Evolutionary conservation across 164 flowering plant species (phyloP).

Genomic region (Stephania yunnanensis): DNA sequence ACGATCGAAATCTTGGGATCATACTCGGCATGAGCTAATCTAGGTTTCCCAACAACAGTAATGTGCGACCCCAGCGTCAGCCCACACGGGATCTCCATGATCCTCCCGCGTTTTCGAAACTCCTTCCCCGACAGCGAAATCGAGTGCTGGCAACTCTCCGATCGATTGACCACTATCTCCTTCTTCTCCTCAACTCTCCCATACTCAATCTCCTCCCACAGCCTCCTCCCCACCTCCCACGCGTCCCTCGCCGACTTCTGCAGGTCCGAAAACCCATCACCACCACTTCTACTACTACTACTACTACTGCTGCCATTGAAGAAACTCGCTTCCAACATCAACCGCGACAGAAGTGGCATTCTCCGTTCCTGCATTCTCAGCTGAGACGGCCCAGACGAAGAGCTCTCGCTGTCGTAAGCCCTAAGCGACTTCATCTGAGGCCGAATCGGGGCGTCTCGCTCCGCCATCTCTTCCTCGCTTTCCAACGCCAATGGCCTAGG

Average conservation of each 20-base stretch:
- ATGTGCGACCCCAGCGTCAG: slow-evolving; percentile 45
- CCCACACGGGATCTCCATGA: slow-evolving; percentile 30
- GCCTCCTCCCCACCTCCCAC: slow-evolving; percentile 28
- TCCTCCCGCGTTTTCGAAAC: slow-evolving; percentile 20
- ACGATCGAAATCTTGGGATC: slow-evolving; percentile 40
- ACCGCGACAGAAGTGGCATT: slow-evolving; percentile 36
- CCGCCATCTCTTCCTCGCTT: slow-evolving; percentile 25
- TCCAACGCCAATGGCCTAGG: slow-evolving; percentile 22
- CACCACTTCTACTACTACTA: no score
- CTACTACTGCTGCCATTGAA: slow-evolving; percentile 15
- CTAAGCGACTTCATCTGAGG: slow-evolving; percentile 22
- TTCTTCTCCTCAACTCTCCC: slow-evolving; percentile 15
- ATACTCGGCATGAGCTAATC: slow-evolving; percentile 36
- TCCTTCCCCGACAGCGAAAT: slow-evolving; percentile 37
- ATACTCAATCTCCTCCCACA: slow-evolving; percentile 33
- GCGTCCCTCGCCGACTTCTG: slow-evolving; percentile 39
- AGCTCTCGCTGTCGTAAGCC: slow-evolving; percentile 14
- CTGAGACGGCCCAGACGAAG: slow-evolving; percentile 8
- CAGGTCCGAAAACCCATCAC: slow-evolving; percentile 13
- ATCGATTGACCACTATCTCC: slow-evolving; percentile 15
- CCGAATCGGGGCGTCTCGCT: slow-evolving; percentile 26
- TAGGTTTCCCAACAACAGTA: slow-evolving; percentile 52
- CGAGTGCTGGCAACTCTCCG: slow-evolving; percentile 40
- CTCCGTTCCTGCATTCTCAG: slow-evolving; percentile 16
- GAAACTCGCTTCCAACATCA: slow-evolving; percentile 26